Evolutionary conservation across 306 rosid genomes (phyloP), one percentile per base, ranked within the genome.

Genomic region (Canavalia ensiformis): DNA sequence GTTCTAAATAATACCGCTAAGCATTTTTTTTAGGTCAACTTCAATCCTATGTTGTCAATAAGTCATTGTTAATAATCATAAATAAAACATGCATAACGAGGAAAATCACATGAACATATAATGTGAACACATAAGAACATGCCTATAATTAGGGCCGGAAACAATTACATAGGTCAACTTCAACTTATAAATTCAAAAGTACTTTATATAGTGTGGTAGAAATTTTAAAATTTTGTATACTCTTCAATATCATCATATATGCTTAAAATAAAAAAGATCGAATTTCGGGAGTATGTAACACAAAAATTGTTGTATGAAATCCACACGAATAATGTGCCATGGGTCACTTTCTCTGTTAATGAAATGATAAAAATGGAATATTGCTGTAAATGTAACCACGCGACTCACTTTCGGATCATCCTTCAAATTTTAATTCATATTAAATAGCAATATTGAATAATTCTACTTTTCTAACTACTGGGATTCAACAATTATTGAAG

Each of bases 401-500:
- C 25, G 35, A 56, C 11, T 56, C 11, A 30, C 39, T 29, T 57
- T 57, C 37, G 3, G 0, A 57, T 7, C 64, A 28, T 29, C 2
- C 12, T 29, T 29, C 37, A 57, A 57, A 57, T 57, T 28, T 28
- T 28, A 7, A 29, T 56, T 28, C 8, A 56, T 8, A n/a, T 56
- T 56, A 56, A 56, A 25, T 56, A 11, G 18, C 31, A 2, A 25
- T 8, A 33, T 56, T 9, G 25, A 63, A 35, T 18, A 50, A 9
- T 8, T 8, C 1, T 51, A 64, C 6, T 51, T 60, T 75, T 45
- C 65, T 28, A 66, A 56, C 7, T 12, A 77, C 31, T 31, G 30
- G 39, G 12, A 3, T 41, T 79, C 51, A 57, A 35, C 54, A 59
- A 59, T 58, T 25, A 71, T 59, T 59, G 63, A 45, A 79, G 37